Percentiles rank a stretch among this genome's conserved stretches.
These are phyloP conservation scores for Quercus aquifolioides DNA, from an alignment of 306 rosid species.

Conservation along the genomic window DNA sequence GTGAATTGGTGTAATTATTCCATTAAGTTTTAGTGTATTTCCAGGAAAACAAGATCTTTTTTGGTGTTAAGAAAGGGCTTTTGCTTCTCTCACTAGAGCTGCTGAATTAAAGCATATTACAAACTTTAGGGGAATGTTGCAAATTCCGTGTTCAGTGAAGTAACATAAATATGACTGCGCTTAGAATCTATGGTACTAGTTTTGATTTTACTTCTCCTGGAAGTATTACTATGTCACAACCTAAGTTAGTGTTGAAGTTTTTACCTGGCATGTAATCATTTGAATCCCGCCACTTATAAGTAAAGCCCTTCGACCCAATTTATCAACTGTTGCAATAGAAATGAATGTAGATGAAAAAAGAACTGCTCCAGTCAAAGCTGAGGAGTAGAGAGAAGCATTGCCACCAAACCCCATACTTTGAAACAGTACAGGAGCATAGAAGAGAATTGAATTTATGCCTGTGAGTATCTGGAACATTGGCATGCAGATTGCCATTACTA, in stretches of 20 bases:
- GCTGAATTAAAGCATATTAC: neutral
- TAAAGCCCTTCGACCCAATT: constrained; percentile 63
- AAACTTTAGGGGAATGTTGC: neutral
- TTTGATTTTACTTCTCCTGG: neutral
- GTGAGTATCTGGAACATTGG: constrained; percentile 87
- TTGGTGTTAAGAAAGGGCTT: neutral
- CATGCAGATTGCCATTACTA: constrained; percentile 85
- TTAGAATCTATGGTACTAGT: neutral
- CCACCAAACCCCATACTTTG: constrained; percentile 85
- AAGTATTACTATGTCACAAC: neutral
- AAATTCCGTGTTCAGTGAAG: neutral
- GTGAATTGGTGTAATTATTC: neutral
- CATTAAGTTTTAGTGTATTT: neutral
- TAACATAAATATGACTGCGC: neutral
- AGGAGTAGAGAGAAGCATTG: constrained; percentile 73
- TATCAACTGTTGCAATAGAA: constrained; percentile 82
- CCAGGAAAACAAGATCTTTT: neutral
- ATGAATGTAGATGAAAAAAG: constrained; percentile 70
- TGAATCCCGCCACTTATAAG: constrained; percentile 84
- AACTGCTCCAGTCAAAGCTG: constrained; percentile 89
- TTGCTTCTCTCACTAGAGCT: neutral
- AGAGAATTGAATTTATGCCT: constrained; percentile 84
- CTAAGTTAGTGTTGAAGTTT: neutral
- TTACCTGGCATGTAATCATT: constrained; percentile 86
- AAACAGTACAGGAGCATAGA: constrained; percentile 84